A percentile compares a stretch with the other conserved stretches of the same genome.
phyloP scores from a whole-genome alignment of 202 grass and related monocot species.

The Panicum hallii region DNA sequence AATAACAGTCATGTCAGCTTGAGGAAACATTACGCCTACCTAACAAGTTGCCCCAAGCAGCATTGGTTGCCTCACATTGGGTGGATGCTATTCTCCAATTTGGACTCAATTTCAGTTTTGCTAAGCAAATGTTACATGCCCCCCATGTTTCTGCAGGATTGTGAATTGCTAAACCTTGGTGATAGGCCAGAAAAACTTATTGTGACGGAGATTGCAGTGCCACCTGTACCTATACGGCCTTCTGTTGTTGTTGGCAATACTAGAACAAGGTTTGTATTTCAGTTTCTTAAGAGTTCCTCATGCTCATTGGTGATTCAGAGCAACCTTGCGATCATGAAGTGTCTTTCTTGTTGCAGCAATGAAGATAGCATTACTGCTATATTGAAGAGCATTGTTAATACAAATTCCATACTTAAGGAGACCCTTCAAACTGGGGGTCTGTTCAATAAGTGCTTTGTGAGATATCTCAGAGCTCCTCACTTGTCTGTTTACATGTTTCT shows the following conservation, averaged over 20 bases:
- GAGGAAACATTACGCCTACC: neutral
- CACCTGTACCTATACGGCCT: slow-evolving; percentile 82
- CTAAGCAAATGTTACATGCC: slow-evolving; percentile 14
- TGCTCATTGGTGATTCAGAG: slow-evolving; percentile 12
- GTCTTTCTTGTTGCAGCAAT: slow-evolving; percentile 66
- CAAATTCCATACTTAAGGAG: slow-evolving; percentile 80
- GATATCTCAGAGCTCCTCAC: slow-evolving; percentile 34
- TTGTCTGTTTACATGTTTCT: slow-evolving; percentile 12
- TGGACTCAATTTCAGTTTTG: neutral
- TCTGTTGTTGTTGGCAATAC: slow-evolving; percentile 61
- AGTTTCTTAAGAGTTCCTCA: slow-evolving; percentile 23
- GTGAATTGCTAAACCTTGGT: slow-evolving; percentile 93
- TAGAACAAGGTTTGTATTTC: slow-evolving; percentile 61
- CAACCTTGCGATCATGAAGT: slow-evolving; percentile 20
- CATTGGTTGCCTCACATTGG: neutral
- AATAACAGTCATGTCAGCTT: neutral
- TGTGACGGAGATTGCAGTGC: slow-evolving; percentile 86
- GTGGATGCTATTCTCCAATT: slow-evolving; percentile 31
- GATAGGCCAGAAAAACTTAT: slow-evolving; percentile 90
- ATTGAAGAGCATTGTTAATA: slow-evolving; percentile 70
- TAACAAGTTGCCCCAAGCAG: neutral
- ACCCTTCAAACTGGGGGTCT: slow-evolving; percentile 65
- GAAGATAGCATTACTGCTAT: slow-evolving; percentile 86
- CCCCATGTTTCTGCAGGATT: slow-evolving; percentile 65
- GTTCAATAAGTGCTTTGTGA: slow-evolving; percentile 72